A percentile compares a stretch with the other conserved stretches of the same genome.
Conservation (phyloP, 2,329 filamentous ascomycete genomes). For the Monosporascus sp. region DNA sequence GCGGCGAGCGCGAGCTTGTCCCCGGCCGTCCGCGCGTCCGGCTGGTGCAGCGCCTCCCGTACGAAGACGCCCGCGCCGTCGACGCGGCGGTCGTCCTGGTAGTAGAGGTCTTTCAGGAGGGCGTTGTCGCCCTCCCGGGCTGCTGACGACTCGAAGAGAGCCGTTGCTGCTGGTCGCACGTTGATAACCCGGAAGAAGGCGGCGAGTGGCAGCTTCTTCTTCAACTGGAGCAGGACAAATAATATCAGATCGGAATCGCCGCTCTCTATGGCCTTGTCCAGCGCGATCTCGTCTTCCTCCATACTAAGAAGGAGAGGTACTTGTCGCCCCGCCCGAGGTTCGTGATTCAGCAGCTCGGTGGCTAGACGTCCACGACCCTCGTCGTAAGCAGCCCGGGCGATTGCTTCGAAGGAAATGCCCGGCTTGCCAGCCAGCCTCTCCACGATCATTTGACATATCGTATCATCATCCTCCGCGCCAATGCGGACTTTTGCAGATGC, state of each 20-base stretch:
- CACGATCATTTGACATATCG: constrained; percentile 80
- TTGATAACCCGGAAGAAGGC: constrained; percentile 92
- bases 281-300: constrained; percentile 90
- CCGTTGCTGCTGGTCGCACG: constrained; percentile 75
- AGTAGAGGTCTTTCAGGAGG: constrained; percentile 91
- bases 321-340: constrained; percentile 91
- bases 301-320: constrained; percentile 89
- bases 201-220: constrained; percentile 83
- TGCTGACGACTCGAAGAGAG: constrained; percentile 82
- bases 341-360: constrained; percentile 86
- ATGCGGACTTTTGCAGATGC: constrained; percentile 88
- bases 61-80: constrained; percentile 87
- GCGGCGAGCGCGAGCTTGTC: constrained; percentile 88
- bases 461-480: constrained; percentile 80
- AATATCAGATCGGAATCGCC: constrained; percentile 92
- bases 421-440: constrained; percentile 80
- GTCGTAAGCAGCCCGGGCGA: constrained; percentile 88
- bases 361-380: constrained; percentile 87
- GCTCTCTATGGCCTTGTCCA: constrained; percentile 95
- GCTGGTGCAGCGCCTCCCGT: constrained; percentile 72
- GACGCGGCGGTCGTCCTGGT: constrained; percentile 87
- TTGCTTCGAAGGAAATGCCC: constrained; percentile 92
- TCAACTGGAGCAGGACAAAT: constrained; percentile 80
- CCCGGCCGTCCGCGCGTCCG: constrained; percentile 60
- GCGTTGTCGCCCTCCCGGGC: constrained; percentile 64